A percentile compares a stretch with the other conserved stretches of the same genome.
phyloP scores from a whole-genome alignment of 75 land plant genomes.

The Cunninghamia lanceolata region DNA sequence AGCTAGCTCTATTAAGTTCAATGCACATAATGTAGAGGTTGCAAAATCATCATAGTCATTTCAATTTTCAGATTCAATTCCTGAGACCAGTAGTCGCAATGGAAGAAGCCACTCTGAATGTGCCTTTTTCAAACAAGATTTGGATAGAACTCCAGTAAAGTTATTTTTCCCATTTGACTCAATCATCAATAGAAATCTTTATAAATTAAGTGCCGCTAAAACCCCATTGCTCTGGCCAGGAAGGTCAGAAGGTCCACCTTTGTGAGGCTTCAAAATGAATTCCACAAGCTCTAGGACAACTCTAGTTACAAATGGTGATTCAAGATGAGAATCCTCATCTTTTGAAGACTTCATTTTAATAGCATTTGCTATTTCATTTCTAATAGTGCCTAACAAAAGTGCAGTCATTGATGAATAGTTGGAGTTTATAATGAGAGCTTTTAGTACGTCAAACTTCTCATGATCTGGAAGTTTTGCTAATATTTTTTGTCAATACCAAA shows the following conservation, averaged over 20 bases:
- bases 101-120: constrained; percentile 75
- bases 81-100: constrained; percentile 51
- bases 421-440: constrained; percentile 40
- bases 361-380: constrained; percentile 27
- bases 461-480: constrained; percentile 43
- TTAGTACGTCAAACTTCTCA: constrained; percentile 47
- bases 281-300: constrained; percentile 49
- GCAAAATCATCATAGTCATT: constrained; percentile 27
- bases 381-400: constrained; percentile 46
- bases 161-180: constrained; percentile 62
- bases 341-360: constrained; percentile 2
- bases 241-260: constrained; percentile 65
- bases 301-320: constrained; percentile 22
- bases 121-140: constrained; percentile 37
- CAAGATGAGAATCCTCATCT: neutral
- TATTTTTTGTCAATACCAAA: constrained; percentile 36
- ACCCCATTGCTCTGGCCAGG: constrained; percentile 62
- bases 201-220: too few species aligned
- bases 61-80: constrained; percentile 35
- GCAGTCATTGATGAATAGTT: constrained; percentile 53
- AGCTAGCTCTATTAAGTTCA: constrained; percentile 61
- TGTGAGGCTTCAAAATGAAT: constrained; percentile 47
- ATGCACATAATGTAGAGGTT: constrained; percentile 23
- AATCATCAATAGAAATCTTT: too few species aligned
- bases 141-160: constrained; percentile 41